phyloP scores from a whole-genome alignment of 306 rosid species.

The Gastrolobium villosum region DNA sequence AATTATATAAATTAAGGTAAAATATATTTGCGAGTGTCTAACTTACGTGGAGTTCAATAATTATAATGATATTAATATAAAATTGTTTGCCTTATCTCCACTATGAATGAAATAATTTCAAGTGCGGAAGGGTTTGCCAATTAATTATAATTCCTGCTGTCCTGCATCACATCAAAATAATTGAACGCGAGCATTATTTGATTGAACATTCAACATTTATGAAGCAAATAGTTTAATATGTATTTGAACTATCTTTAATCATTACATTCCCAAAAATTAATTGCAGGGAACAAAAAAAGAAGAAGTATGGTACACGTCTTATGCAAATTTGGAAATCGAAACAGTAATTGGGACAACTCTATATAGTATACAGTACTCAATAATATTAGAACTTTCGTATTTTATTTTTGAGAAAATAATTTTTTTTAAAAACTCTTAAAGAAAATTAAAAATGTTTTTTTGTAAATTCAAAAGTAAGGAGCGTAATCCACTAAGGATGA shows the following conservation, averaged over 20 bases:
- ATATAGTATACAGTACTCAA: neutral
- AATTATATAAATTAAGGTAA: too few relatives aligned
- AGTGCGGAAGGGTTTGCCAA: neutral
- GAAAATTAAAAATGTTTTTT: too few relatives aligned
- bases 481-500: neutral
- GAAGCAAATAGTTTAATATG: neutral
- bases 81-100: neutral
- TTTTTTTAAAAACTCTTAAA: too few relatives aligned
- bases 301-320: neutral
- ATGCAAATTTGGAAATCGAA: neutral
- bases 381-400: neutral
- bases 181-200: conserved; percentile 16
- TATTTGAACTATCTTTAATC: neutral
- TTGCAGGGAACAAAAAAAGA: neutral
- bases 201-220: neutral
- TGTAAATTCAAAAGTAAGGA: neutral
- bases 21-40: too few relatives aligned
- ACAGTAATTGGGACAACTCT: neutral
- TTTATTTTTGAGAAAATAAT: too few relatives aligned
- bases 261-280: neutral
- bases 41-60: neutral
- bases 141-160: neutral
- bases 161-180: neutral
- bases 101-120: neutral
- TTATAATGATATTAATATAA: neutral